Percentiles rank a stretch among this genome's conserved stretches.
Evolutionary conservation across 1,284 basidiomycete genomes (phyloP).

Genomic region (Rhodotorula sp.): DNA sequence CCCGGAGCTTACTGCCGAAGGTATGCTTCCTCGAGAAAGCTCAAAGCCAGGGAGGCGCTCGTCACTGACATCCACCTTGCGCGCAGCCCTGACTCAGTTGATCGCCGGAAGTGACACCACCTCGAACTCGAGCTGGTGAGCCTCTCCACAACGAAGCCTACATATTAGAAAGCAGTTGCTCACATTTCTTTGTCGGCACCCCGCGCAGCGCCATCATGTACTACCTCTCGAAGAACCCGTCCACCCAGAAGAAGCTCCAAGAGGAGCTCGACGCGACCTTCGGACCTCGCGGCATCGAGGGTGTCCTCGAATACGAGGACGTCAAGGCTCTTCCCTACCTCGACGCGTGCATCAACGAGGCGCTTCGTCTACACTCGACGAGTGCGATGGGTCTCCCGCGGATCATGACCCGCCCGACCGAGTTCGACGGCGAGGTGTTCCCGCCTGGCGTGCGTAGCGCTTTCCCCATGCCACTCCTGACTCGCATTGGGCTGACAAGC

Average conservation of each 20-base stretch:
- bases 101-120: slow-evolving; percentile 78
- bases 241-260: slow-evolving; percentile 68
- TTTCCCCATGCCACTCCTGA: not conserved
- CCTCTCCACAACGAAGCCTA: no score
- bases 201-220: slow-evolving; percentile 66
- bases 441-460: slow-evolving; percentile 64
- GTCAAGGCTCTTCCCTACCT: slow-evolving; percentile 50
- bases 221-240: slow-evolving; percentile 68
- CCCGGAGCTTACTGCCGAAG: slow-evolving; percentile 82
- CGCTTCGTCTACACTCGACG: slow-evolving; percentile 73
- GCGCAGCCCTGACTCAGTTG: slow-evolving; percentile 66
- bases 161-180: no score
- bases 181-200: not conserved
- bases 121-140: slow-evolving; percentile 71
- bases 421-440: slow-evolving; percentile 65
- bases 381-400: slow-evolving; percentile 64
- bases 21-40: no score
- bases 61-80: no score
- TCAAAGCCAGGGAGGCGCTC: no score
- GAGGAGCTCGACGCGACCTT: slow-evolving; percentile 71
- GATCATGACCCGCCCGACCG: slow-evolving; percentile 47
- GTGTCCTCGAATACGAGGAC: slow-evolving; percentile 45
- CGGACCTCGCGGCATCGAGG: slow-evolving; percentile 53
- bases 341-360: slow-evolving; percentile 79
- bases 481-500: no score